A percentile compares a stretch with the other conserved stretches of the same genome.
phyloP scores from a whole-genome alignment of 176 grass and related monocot genomes.

The Dendrocalamus sinicus region DNA sequence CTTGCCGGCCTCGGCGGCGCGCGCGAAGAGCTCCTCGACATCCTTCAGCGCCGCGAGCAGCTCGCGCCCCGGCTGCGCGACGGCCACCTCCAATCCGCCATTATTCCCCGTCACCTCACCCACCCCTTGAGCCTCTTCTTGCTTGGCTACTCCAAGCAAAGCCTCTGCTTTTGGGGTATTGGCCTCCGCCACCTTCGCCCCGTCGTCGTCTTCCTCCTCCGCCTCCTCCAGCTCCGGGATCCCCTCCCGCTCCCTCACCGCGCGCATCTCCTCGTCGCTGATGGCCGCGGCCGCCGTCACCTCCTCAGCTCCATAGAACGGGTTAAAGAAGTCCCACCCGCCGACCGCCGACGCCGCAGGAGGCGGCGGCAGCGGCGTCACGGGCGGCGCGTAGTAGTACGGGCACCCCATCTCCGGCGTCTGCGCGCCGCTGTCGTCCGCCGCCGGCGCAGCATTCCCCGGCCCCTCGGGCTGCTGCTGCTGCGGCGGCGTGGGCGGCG shows the following conservation, averaged over 20 bases:
- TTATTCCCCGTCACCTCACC: constrained; percentile 38
- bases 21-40: constrained; percentile 79
- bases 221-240: constrained; percentile 94
- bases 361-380: constrained; percentile 46
- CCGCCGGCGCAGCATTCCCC: constrained; percentile 3
- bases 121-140: constrained; percentile 43
- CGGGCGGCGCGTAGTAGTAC: constrained; percentile 69
- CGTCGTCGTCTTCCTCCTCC: constrained; percentile 53
- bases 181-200: background rate
- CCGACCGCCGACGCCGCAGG: constrained; percentile 44
- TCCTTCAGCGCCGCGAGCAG: constrained; percentile 80
- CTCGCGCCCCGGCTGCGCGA: constrained; percentile 62
- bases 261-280: constrained; percentile 79
- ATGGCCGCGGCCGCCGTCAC: constrained; percentile 44
- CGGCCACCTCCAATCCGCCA: constrained; percentile 53
- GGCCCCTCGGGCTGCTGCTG: background rate
- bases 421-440: constrained; percentile 15
- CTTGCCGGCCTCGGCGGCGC: constrained; percentile 73
- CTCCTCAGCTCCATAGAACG: constrained; percentile 73
- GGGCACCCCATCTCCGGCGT: constrained; percentile 55
- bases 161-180: constrained; percentile 29
- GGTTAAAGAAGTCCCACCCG: constrained; percentile 97
- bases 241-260: constrained; percentile 82
- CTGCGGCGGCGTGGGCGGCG: background rate
- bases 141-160: constrained; percentile 31